A percentile compares a stretch with the other conserved stretches of the same genome.
These are phyloP conservation scores for Clavariopsis aquatica DNA, from an alignment of 495 filamentous ascomycete genomes.

Conservation along the genomic window DNA sequence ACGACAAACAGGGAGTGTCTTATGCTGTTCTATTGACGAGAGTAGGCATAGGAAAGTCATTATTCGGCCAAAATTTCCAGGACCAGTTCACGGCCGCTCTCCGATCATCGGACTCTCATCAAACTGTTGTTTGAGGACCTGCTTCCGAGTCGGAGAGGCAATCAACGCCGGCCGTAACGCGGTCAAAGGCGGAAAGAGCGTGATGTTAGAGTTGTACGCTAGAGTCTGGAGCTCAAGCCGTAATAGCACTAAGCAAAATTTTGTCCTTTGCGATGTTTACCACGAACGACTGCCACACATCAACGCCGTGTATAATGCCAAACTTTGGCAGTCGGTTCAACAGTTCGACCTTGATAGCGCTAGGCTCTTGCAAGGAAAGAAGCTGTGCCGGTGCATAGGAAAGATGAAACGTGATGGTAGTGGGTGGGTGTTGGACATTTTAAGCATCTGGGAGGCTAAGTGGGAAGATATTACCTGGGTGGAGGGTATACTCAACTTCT, in stretches of 20 bases:
- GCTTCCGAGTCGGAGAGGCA: constrained; percentile 63
- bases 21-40: neutral
- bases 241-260: constrained; percentile 55
- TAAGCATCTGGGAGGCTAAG: constrained; percentile 55
- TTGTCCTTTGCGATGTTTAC: constrained; percentile 61
- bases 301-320: constrained; percentile 48
- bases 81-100: constrained; percentile 52
- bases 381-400: constrained; percentile 58
- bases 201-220: constrained; percentile 61
- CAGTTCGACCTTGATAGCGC: constrained; percentile 53
- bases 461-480: constrained; percentile 57
- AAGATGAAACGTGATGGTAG: constrained; percentile 50
- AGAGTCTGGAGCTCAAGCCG: constrained; percentile 57
- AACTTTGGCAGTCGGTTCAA: constrained; percentile 50
- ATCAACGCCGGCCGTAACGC: constrained; percentile 50
- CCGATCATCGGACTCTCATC: constrained; percentile 55
- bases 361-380: constrained; percentile 35
- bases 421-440: constrained; percentile 52
- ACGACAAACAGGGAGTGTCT: neutral
- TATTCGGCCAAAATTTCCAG: constrained; percentile 53
- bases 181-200: constrained; percentile 47
- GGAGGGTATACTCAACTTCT: constrained; percentile 43
- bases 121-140: constrained; percentile 53
- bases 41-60: constrained; percentile 39
- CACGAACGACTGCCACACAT: constrained; percentile 57